Evolutionary conservation across 2,329 filamentous ascomycete species (phyloP), one percentile per base, ranked within the genome.

Genomic region (Talaromyces sp.): DNA sequence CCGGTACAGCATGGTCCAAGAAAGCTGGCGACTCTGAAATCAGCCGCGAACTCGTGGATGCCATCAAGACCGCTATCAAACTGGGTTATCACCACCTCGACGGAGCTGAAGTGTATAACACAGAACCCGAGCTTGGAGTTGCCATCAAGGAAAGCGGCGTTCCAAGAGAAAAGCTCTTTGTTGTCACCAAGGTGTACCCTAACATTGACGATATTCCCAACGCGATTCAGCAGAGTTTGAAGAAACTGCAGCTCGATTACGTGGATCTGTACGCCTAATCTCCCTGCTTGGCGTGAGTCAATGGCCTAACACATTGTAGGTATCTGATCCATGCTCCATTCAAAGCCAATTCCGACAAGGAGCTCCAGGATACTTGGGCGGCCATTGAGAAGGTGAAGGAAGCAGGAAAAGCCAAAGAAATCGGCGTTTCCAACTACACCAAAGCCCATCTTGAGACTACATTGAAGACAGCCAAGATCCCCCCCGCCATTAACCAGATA

Each of bases 241-340:
- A 87, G 73, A 83, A 87, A 71, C 82, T 90, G 70, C 84, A 82
- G 14, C 78, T 88, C 37, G 87, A 88, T 64, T 90, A 91, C 72
- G 80, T 91, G 64, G 88, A 91, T 73, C 80, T 91, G 13, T 90
- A 85, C 74, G 81, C 90, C 64, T 89, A 91, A 74, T 88, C 90
- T 77, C 91, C 83, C 82, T 13, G 8, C 24, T 85, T 84, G 0
- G 84, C 0, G 86, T 84, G 72, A 79, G 81, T 57, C 76, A 79
- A 31, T 79, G 82, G 22, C 62, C 50, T 63, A 14, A 71, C 76
- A 75, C 83, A 22, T 81, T 33, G 6, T 54, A 86, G 84, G 60
- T 88, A 87, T 70, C 76, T 89, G 14, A 88, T 89, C 67, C 87
- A 89, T 43, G 79, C 79, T 74, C 63, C 74, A 64, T 60, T 60